Base-by-base conservation (phyloP, 139 green algal genomes). In the Pseudopediastrum boryanum region DNA sequence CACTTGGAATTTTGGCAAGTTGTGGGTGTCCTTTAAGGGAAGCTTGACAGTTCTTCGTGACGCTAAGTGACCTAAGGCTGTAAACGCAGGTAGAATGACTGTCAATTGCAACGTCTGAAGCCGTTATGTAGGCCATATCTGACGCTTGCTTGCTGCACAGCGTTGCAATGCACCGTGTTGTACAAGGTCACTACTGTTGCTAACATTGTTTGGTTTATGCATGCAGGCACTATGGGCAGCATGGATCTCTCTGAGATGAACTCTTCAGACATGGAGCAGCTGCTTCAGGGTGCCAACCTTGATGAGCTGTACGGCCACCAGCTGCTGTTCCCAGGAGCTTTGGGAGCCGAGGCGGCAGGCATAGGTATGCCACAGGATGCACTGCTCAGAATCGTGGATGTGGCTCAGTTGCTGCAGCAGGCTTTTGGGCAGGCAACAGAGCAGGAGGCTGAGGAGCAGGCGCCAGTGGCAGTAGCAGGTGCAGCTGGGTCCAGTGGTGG, bases 221-320 rank as follows among this genome's bases (percentile, higher is more conserved):
- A 4, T 51, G 64, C 64, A 76, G 72, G 72, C 23, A 79, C 72
- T 10, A 67, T 79, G 54, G 73, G 74, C 61, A 81, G 62, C 62
- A 74, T 81, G 74, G 62, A 81, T 36, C 74, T 81, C 0, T 23
- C 33, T 44, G 43, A 35, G 13, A 36, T 81, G 1, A 63, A 63
- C 36, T 74, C 59, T 21, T 52, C 74, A n/a, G 74, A 81, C 35
- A 81, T 81, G 74, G 74, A 81, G 61, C 61, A 81, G 61, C 62
- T 81, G 12, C 62, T 81, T 35, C 61, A 73, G n/a, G 74, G 74
- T 31, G 63, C 33, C 10, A n/a, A 31, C 9, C 27, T 81, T 2
- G 44, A 81, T 2, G 61, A 81, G 8, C 62, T 81, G 12, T 36
- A 41, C 39, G 52, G 74, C 44, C 64, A 58, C 52, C 71, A 69